A percentile compares a stretch with the other conserved stretches of the same genome.
phyloP scores from a whole-genome alignment of 2,329 filamentous ascomycete species.

The Verticillium nubilum region DNA sequence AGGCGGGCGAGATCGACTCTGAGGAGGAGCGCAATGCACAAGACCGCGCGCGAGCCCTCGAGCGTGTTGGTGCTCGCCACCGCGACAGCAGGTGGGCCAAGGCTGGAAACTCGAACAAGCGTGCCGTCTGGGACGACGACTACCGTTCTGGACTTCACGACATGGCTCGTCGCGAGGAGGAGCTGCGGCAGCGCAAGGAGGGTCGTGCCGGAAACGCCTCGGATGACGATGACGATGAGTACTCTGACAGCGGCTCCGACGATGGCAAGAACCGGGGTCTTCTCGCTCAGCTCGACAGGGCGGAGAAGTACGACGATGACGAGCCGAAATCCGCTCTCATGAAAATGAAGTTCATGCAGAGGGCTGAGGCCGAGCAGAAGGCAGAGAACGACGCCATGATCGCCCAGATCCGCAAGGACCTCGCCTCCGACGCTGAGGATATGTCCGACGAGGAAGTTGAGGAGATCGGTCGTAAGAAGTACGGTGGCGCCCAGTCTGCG shows the following conservation, averaged over 20 bases:
- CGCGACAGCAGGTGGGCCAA: constrained; percentile 92
- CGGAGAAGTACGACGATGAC: constrained; percentile 41
- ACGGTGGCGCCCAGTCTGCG: constrained; percentile 43
- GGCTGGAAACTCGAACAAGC: constrained; percentile 69
- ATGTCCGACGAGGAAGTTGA: constrained; percentile 46
- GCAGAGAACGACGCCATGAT: constrained; percentile 76
- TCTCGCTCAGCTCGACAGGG: constrained; percentile 40
- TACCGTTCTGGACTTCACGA: constrained; percentile 73
- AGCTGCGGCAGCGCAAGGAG: constrained; percentile 73
- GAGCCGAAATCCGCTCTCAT: constrained; percentile 62
- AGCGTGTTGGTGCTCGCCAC: constrained; percentile 80
- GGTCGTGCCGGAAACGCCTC: constrained; percentile 49
- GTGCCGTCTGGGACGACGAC: constrained; percentile 83
- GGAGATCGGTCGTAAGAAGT: constrained; percentile 65
- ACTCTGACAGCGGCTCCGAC: constrained; percentile 38
- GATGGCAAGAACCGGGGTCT: constrained; percentile 38
- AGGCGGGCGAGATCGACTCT: constrained; percentile 56
- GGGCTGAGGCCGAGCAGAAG: constrained; percentile 72
- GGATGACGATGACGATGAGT: constrained; percentile 51
- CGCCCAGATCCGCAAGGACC: constrained; percentile 62
- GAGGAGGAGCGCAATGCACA: constrained; percentile 58
- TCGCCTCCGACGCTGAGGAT: constrained; percentile 56
- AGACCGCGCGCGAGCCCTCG: constrained; percentile 73
- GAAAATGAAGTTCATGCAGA: constrained; percentile 91
- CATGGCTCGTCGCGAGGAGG: constrained; percentile 77